Base-by-base conservation (phyloP, 164 flowering plant genomes). In the Annona squamosa region DNA sequence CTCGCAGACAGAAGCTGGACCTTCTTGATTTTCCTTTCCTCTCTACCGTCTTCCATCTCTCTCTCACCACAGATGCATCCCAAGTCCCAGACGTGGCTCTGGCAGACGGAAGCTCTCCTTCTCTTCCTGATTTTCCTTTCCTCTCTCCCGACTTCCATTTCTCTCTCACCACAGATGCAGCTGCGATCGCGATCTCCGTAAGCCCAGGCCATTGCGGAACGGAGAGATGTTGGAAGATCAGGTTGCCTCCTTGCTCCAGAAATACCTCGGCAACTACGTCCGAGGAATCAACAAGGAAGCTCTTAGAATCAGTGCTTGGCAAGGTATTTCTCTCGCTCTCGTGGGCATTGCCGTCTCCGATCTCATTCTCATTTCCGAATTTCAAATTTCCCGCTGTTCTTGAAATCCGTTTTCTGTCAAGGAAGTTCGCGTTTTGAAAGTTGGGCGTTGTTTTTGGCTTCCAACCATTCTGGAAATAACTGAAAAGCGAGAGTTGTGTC, bases 281-380 rank as follows among this genome's bases (percentile, higher is more conserved):
- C 62, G 63, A 67, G 99, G 99, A 1, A 92, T 95, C 78, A 93
- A 74, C 75, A 93, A 89, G 78, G 98, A 96, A 79, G 99, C 97
- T 67, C 94, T 96, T 70, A 96, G 90, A 76, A 96, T 96, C 87
- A 96, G 99, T 71, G 98, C 91, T 43, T 95, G 99, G 98, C 77
- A 82, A 87, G 99, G 99, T 95, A 12, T 26, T 44, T 2, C 17
- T 66, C 43, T 42, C 46, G 13, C 16, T 16, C 37, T 63, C 17
- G 2, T n/a, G 18, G 17, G 17, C 65, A 4, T 37, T 63, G 13
- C 3, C 65, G 5, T 63, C 65, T 26, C 37, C 63, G 17, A 37
- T 45, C 56, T 46, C 45, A 13, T 46, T 63, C 65, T 16, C 9
- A 48, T 41, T 19, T 48, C 72, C 48, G 7, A 18, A 4, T 42